Base-by-base conservation (phyloP, 1,139 yeast species). In the Kurtzmaniella quercitrusa region DNA sequence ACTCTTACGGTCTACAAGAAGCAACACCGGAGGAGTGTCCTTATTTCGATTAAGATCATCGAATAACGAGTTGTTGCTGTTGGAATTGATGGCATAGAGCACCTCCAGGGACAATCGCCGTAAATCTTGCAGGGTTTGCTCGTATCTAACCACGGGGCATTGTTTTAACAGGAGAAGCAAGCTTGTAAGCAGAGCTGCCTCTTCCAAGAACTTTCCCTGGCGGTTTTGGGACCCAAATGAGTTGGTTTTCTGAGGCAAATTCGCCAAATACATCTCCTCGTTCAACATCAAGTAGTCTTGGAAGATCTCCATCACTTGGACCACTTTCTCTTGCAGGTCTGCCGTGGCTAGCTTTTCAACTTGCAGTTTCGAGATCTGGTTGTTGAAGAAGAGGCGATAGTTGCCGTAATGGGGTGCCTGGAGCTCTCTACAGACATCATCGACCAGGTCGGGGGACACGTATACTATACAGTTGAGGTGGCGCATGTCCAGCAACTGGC, bases 261-360 rank as follows among this genome's bases (percentile, higher is more conserved):
- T 70, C 25, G 80, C 59, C 0, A 78, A 67, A 58, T 77, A 91
- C 39, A 93, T 64, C 54, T 86, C 85, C 46, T 72, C 72, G 60
- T 89, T 89, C 44, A 90, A 68, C 6, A 87, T 82, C 49, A 79
- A 72, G 59, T 85, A 91, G 60, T 93, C 98, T 51, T 85, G 88
- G 58, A 89, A 93, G 40, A 90, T 60, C 58, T 93, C 98, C 33
- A 84, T 79, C 2, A 93, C 90, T 49, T 77, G 79, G 4, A 75
- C 67, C 8, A 94, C 86, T 6, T 81, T 80, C 58, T 91, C 98
- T 55, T 81, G 74, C 57, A 88, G 94, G 62, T 93, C 99, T 2
- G 88, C 79, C 60, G 89, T 96, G 0, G 98, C 98, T 36, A 93
- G 60, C 44, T 85, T 74, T 59, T 94, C 99, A 51, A 93, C 63